phyloP scores from a whole-genome alignment of 108 stramenopile species.

The Cyclotella kingstonii region DNA sequence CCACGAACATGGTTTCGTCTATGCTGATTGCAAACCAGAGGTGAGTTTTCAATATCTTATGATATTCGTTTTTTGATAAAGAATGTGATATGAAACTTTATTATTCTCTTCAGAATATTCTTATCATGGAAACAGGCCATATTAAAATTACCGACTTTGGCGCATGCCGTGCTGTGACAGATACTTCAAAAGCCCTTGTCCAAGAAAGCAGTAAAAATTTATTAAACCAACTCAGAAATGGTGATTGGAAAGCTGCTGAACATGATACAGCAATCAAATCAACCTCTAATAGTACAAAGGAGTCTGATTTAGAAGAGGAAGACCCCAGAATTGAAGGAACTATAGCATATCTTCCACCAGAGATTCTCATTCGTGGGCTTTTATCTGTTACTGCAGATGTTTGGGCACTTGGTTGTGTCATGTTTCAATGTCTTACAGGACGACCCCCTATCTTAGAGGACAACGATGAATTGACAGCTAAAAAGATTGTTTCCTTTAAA shows the following conservation, averaged over 20 bases:
- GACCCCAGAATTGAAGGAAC: constrained; percentile 95
- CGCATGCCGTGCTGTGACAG: constrained; percentile 83
- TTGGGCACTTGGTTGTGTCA: constrained; percentile 96
- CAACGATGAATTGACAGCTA: constrained; percentile 63
- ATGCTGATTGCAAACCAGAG: constrained; percentile 93
- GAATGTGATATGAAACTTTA: neutral
- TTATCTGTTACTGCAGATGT: constrained; percentile 84
- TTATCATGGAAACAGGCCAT: constrained; percentile 94
- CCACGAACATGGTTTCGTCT: constrained; percentile 85
- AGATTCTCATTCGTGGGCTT: constrained; percentile 83
- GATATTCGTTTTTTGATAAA: neutral
- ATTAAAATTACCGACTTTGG: constrained; percentile 97
- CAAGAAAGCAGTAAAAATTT: constrained; percentile 52
- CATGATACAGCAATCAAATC: constrained; percentile 3
- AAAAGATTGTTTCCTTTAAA: constrained; percentile 85
- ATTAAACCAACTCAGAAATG: constrained; percentile 77
- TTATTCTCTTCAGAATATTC: constrained; percentile 62
- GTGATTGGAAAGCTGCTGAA: constrained; percentile 73
- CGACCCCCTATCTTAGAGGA: constrained; percentile 89
- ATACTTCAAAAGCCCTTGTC: constrained; percentile 53
- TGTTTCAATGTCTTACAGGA: constrained; percentile 91
- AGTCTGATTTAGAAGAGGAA: constrained; percentile 33
- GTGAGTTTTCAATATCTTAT: neutral
- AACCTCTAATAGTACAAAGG: no score
- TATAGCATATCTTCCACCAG: constrained; percentile 95